These are phyloP conservation scores for Oryza meyeriana DNA, from an alignment of 176 grass and related monocot species.

Conservation along the genomic window DNA sequence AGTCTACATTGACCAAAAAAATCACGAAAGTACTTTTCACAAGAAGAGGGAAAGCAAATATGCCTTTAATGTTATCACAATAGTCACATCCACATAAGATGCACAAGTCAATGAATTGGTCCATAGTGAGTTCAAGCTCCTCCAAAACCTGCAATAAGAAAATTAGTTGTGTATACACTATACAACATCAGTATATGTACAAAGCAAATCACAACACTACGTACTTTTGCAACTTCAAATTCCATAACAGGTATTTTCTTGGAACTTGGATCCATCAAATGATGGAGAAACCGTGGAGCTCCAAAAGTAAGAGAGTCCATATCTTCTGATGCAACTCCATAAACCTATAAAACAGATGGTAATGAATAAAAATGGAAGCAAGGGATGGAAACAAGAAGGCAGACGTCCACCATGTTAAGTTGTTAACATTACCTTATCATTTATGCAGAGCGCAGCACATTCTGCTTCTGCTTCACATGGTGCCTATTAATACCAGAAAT, in stretches of 20 bases:
- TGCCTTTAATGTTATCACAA: slow-evolving; percentile 90
- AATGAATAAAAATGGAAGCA: slow-evolving; percentile 6
- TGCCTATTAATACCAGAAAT: slow-evolving; percentile 48
- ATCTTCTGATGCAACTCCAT: slow-evolving; percentile 93
- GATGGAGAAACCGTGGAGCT: slow-evolving; percentile 73
- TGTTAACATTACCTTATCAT: slow-evolving; percentile 59
- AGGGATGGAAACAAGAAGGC: slow-evolving; percentile 11
- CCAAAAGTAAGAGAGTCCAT: slow-evolving; percentile 97
- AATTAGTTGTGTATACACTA: background rate
- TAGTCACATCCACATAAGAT: slow-evolving; percentile 96
- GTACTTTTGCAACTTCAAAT: slow-evolving; percentile 90
- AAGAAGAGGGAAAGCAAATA: slow-evolving; percentile 6
- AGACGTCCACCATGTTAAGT: background rate
- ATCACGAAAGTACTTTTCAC: background rate
- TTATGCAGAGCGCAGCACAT: slow-evolving; percentile 79
- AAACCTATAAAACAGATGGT: slow-evolving; percentile 56
- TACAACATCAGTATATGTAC: background rate
- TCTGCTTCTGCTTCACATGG: slow-evolving; percentile 93
- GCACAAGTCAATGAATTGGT: slow-evolving; percentile 96
- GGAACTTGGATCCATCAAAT: slow-evolving; percentile 91
- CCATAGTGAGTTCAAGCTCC: slow-evolving; percentile 90
- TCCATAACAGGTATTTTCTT: slow-evolving; percentile 95
- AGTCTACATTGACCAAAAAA: background rate
- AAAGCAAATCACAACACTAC: background rate
- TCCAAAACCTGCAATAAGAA: slow-evolving; percentile 66